Base-by-base conservation (phyloP, 2,329 filamentous ascomycete genomes). In the Sphaerulina musiva region DNA sequence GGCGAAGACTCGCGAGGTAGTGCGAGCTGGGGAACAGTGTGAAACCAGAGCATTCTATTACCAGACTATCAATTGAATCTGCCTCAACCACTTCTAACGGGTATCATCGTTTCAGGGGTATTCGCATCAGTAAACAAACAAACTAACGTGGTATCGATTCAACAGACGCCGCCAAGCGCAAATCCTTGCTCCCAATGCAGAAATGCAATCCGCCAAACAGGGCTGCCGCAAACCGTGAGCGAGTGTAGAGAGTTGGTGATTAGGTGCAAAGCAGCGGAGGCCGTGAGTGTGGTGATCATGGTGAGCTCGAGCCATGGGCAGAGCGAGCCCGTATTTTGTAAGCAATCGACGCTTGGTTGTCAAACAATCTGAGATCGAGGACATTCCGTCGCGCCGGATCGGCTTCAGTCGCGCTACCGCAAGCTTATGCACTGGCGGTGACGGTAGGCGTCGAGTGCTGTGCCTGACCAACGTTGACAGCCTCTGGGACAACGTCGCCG, bases 361-460 rank as follows among this genome's bases (percentile, higher is more conserved):
- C 4, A 38, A 38, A 11, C 12, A 3, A n/a, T 38, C 34, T 38
- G 6, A 38, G 34, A 38, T 38, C 34, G 54, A 29, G 41, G 46
- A 53, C n/a, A 46, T 50, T 41, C 20, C 20, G 40, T 45, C 40
- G 46, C 40, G 40, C 36, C 48, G 17, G 48, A 51, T 32, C 40
- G 48, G 17, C 14, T 34, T 42, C 48, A 43, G 48, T 36, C n/a
- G 17, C 48, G 20, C 32, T 14, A 17, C 36, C 29, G n/a, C 40
- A 34, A 9, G 44, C 49, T 60, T 68, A 70, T 59, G 68, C 68
- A 53, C 61, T 64, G 54, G 68, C 67, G 48, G 66, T 59, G 48
- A 69, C 68, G 46, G 62, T 54, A 9, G 66, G 62, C 43, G 64
- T 63, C 51, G 55, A 61, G 36, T 58, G 55, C 59, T 67, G 61